Percentiles rank a stretch among this genome's conserved stretches.
phyloP scores from a whole-genome alignment of 148 eudicot species.

The Nepenthes gracilis region DNA sequence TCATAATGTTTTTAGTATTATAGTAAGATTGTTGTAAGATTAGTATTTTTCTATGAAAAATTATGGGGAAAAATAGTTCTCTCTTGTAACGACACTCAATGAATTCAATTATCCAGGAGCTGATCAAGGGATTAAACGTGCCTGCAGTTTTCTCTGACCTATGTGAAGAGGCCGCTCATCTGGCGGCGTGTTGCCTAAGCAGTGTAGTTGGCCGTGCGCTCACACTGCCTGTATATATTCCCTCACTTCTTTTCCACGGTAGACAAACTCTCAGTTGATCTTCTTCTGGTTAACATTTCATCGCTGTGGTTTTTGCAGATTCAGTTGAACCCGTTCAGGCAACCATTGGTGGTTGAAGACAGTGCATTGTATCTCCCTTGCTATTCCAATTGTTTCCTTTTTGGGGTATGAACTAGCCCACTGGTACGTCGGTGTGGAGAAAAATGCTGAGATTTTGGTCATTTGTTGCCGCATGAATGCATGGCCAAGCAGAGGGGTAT shows the following conservation, averaged over 20 bases:
- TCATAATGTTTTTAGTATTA: too few relatives aligned
- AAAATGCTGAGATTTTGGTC: too few relatives aligned
- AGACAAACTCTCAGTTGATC: neutral
- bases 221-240: conserved; percentile 39
- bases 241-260: neutral
- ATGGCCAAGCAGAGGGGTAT: too few relatives aligned
- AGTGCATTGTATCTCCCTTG: conserved; percentile 64
- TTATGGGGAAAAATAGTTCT: neutral
- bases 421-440: neutral
- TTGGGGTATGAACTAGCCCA: conserved; percentile 45
- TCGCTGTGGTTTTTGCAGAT: conserved; percentile 31
- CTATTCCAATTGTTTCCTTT: conserved; percentile 80
- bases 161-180: conserved; percentile 86
- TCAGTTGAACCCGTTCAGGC: conserved; percentile 89
- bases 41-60: neutral
- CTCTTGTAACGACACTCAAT: neutral
- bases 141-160: conserved; percentile 84
- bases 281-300: neutral
- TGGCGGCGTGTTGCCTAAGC: conserved; percentile 65
- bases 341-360: conserved; percentile 74
- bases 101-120: conserved; percentile 30
- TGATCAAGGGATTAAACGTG: conserved; percentile 42
- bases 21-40: too few relatives aligned
- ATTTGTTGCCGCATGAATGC: too few relatives aligned
- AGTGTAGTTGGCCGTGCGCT: conserved; percentile 37